Base-by-base conservation (phyloP, 2,329 filamentous ascomycete genomes). In the Trichoderma lentiforme region DNA sequence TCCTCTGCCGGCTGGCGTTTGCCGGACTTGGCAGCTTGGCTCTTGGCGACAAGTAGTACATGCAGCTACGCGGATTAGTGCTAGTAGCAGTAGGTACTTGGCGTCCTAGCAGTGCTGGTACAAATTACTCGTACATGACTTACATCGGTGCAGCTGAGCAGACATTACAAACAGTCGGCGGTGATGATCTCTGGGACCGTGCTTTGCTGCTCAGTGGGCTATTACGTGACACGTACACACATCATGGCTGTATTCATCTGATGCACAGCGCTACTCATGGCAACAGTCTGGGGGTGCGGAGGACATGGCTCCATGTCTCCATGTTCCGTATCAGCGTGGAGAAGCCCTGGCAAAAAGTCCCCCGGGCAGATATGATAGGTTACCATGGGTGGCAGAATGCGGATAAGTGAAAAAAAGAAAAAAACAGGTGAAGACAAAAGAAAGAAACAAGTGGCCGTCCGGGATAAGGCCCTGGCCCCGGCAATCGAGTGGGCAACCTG, bases 11-110 rank as follows among this genome's bases (percentile, higher is more conserved):
- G 56, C 56, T 26, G 1, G 30, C n/a, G 11, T 26, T 51, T 70
- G n/a, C 57, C 67, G 56, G 47, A 28, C 56, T 61, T 61, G 57
- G 39, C 67, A 34, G 32, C 62, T 67, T 56, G 51, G 43, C 47
- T 70, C 36, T 53, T 61, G 65, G 65, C 65, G 56, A 28, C 64
- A 67, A n/a, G 24, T 34, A 43, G 34, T 67, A 28, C 64, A 57
- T 58, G 51, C 64, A 26, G 34, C 60, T 43, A 47, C 51, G 15
- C 63, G 8, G 12, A 24, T 47, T 63, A 53, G 26, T 39, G 18
- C 51, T 67, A 57, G 57, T 34, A 34, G 57, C 57, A 60, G 57
- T 34, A 43, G 26, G 32, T 67, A 39, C 64, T 15, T 9, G 64
- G 32, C 60, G 12, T 47, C 57, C 28, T 14, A n/a, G 28, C 57